Base-by-base conservation (phyloP, 306 rosid species). In the Pueraria montana region DNA sequence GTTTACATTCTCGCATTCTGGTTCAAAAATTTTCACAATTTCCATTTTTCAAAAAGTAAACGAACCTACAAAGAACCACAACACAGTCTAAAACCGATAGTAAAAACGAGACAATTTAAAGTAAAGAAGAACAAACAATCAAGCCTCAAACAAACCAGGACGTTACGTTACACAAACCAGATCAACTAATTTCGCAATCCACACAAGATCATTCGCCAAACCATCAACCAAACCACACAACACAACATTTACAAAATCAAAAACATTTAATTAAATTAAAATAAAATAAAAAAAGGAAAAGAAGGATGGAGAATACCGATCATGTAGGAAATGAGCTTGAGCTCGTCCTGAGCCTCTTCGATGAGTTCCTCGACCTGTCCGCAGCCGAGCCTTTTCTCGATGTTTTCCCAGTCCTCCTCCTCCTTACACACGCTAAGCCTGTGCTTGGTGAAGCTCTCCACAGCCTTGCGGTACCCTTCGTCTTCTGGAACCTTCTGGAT, bases 361-460 rank as follows among this genome's bases (percentile, higher is more conserved):
- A 96, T 94, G 80, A 96, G 98, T 80, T 96, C 98, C 88, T 96
- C 97, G 24, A 96, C 95, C 89, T 94, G 97, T 27, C 98, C 98
- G 73, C 97, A 96, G 8, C 90, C 94, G 8, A 96, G 88, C 3
- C 89, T 87, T 84, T 81, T 85, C 90, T 96, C 98, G 78, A 92
- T 96, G 11, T 12, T 13, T 26, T 96, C 98, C 98, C 98, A 94
- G 62, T 92, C 97, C 8, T 91, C 55, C 65, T 92, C 98, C 45
- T 94, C 97, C 40, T 89, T 86, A 77, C 95, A 96, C 11, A 89
- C 97, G 81, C 83, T 89, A 55, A 96, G 90, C 23, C 97, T 90
- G 63, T 92, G 94, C 14, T 38, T 80, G 0, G 98, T 92, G 84
- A 96, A 94, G 82, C 90, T 89, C 92, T 94, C 98, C 13, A 96